These are phyloP conservation scores for Lentithecium fluviatile DNA, from an alignment of 495 filamentous ascomycete species.

Conservation along the genomic window DNA sequence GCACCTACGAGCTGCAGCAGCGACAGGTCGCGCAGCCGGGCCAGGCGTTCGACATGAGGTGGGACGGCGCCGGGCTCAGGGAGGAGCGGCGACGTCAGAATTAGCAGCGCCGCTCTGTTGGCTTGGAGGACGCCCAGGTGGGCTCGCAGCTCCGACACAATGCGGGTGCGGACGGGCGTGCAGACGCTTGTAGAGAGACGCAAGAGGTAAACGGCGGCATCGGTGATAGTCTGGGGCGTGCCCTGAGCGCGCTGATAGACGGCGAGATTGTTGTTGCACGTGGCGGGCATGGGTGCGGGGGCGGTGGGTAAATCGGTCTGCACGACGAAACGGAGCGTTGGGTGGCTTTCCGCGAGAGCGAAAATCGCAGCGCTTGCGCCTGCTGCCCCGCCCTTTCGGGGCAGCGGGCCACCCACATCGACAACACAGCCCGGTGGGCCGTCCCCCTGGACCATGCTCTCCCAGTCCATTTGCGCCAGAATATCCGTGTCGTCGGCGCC, in stretches of 20 bases:
- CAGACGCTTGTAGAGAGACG: background rate
- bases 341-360: background rate
- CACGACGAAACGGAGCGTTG: background rate
- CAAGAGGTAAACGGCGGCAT: background rate
- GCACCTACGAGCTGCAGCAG: background rate
- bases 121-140: background rate
- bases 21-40: background rate
- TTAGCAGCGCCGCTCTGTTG: background rate
- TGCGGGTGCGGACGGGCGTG: background rate
- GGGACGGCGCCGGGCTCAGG: background rate
- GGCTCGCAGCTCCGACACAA: background rate
- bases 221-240: background rate
- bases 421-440: too few species aligned
- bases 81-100: background rate
- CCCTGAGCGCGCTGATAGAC: background rate
- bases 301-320: background rate
- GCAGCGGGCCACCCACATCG: too few species aligned
- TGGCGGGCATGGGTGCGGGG: background rate
- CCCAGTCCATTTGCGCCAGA: background rate
- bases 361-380: too few species aligned
- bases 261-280: background rate
- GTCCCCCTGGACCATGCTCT: conserved; percentile 10
- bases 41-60: background rate
- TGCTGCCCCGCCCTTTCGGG: too few species aligned
- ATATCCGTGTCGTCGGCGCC: too few species aligned